A percentile compares a stretch with the other conserved stretches of the same genome.
Conservation (phyloP, 768 basidiomycete genomes). For the Hemileccinum rubropunctum region DNA sequence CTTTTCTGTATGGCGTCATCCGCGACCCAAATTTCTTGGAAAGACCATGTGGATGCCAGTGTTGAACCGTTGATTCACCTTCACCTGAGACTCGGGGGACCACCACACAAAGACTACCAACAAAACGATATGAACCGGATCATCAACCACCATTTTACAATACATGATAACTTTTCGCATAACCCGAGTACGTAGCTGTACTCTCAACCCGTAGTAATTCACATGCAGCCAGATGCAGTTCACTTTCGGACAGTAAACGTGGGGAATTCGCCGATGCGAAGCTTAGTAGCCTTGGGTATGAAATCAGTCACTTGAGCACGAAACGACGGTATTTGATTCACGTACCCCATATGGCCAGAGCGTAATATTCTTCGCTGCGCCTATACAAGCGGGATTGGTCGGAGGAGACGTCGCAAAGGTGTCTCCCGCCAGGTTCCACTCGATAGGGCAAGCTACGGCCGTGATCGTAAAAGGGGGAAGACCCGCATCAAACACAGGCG, state of each 20-base stretch:
- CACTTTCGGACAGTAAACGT: not conserved
- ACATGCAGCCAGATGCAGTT: no score
- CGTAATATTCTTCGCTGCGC: slow-evolving; percentile 13
- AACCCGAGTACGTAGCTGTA: no score
- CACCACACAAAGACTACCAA: no score
- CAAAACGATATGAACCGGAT: no score
- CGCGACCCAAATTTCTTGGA: no score
- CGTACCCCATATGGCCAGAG: slow-evolving; percentile 2
- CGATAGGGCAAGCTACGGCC: not conserved
- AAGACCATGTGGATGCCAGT: no score
- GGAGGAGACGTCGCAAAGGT: slow-evolving; percentile 32
- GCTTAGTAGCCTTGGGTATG: not conserved
- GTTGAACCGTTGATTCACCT: no score
- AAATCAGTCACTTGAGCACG: not conserved
- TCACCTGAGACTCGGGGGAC: no score
- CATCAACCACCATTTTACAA: no score
- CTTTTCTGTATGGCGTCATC: no score
- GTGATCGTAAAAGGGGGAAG: not conserved
- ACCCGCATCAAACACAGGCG: not conserved
- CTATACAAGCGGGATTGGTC: slow-evolving; percentile 43
- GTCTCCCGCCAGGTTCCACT: not conserved
- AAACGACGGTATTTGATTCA: not conserved
- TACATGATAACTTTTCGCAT: no score
- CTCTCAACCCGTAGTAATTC: no score
- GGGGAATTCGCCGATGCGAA: not conserved